phyloP scores from a whole-genome alignment of 225 moss, liverwort and hornwort genomes.

The Pleurozium schreberi region DNA sequence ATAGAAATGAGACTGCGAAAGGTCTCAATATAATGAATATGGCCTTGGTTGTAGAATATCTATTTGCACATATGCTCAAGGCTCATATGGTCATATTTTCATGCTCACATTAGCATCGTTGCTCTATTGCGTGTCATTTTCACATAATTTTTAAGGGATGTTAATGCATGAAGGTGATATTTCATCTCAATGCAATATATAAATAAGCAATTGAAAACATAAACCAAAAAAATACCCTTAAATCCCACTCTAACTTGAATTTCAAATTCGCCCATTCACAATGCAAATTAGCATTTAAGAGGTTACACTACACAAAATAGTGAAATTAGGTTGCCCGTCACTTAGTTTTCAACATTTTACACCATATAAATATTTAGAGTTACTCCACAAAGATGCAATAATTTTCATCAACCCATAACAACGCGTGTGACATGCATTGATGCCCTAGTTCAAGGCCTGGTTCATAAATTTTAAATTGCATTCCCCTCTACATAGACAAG shows the following conservation, averaged over 20 bases:
- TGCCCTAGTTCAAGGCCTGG: rapidly evolving
- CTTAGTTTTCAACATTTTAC: not conserved
- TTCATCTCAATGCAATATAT: no score
- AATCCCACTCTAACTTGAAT: not conserved
- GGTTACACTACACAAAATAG: no score
- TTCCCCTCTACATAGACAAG: rapidly evolving
- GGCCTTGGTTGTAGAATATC: no score
- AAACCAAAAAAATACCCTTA: not conserved
- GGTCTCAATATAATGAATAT: no score
- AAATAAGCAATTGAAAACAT: not conserved
- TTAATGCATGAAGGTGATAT: not conserved
- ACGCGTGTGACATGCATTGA: not conserved
- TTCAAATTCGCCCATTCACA: not conserved
- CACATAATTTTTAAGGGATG: no score
- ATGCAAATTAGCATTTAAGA: not conserved
- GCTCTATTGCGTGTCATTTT: not conserved
- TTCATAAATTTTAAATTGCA: not conserved
- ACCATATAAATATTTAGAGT: rapidly evolving
- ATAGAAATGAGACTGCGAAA: no score
- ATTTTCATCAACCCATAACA: rapidly evolving
- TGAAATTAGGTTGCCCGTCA: not conserved
- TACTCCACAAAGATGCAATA: not conserved
- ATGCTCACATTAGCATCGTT: no score
- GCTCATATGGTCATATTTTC: no score
- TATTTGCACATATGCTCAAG: no score